phyloP scores from a whole-genome alignment of 768 basidiomycete species.

The Kondoa subrosea region DNA sequence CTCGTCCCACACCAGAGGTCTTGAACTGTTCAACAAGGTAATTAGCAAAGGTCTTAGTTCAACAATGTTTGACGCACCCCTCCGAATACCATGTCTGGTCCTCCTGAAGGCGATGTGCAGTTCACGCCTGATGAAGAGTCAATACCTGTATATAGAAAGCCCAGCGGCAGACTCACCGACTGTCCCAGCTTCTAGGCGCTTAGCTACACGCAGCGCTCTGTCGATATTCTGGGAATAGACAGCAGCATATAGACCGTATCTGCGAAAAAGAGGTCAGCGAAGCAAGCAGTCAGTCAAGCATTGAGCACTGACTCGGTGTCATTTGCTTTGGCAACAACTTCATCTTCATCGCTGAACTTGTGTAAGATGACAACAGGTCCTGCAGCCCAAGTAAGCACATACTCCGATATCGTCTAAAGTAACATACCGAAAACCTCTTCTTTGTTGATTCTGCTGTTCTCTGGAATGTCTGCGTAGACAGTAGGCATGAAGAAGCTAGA shows the following conservation, averaged over 20 bases:
- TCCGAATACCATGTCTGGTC: slow-evolving; percentile 9
- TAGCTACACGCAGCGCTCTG: slow-evolving; percentile 11
- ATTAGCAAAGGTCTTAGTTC: neutral
- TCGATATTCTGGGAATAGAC: slow-evolving; percentile 16
- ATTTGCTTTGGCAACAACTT: slow-evolving; percentile 44
- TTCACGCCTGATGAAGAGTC: slow-evolving; percentile 4
- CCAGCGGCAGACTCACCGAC: neutral
- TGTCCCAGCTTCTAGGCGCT: slow-evolving; percentile 14
- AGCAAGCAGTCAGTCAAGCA: neutral
- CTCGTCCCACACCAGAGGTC: slow-evolving; percentile 13
- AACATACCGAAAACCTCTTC: slow-evolving; percentile 27
- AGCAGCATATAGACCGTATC: slow-evolving; percentile 10
- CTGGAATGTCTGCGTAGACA: slow-evolving; percentile 49
- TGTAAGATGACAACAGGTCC: slow-evolving; percentile 47
- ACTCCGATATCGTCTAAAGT: neutral
- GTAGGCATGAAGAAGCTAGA: slow-evolving; percentile 50
- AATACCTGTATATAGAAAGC: neutral
- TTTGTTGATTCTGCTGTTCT: slow-evolving; percentile 53
- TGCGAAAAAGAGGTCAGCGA: neutral
- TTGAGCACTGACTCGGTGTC: slow-evolving; percentile 39
- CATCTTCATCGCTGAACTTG: slow-evolving; percentile 46
- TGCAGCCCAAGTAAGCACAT: neutral
- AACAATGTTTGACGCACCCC: neutral
- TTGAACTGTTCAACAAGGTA: slow-evolving; percentile 4
- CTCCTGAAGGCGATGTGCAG: slow-evolving; percentile 7